phyloP scores from a whole-genome alignment of 768 basidiomycete species.

The Boletus huronensis region DNA sequence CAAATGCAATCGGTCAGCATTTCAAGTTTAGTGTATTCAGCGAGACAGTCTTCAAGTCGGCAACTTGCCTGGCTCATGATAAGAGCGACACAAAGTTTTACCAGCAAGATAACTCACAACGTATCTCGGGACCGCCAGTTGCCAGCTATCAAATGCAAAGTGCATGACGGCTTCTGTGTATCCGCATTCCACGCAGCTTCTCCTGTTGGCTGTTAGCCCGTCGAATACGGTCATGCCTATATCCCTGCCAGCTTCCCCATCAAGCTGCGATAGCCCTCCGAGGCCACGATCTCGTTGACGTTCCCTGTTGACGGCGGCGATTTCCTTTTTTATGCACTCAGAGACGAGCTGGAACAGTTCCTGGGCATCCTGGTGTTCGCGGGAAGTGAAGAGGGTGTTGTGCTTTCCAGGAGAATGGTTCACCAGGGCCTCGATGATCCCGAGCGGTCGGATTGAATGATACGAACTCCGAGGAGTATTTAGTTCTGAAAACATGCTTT shows the following conservation, averaged over 20 bases:
- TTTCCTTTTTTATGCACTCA: constrained; percentile 85
- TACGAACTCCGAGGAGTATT: constrained; percentile 59
- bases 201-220: constrained; percentile 83
- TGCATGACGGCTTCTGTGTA: constrained; percentile 95
- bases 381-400: constrained; percentile 73
- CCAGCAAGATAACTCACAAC: constrained; percentile 42
- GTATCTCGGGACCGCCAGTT: constrained; percentile 66
- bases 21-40: constrained; percentile 87
- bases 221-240: constrained; percentile 77
- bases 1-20: constrained; percentile 89
- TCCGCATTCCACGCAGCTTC: constrained; percentile 85
- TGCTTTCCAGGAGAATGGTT: constrained; percentile 48
- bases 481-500: constrained; percentile 42
- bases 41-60: constrained; percentile 76
- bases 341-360: constrained; percentile 95
- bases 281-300: constrained; percentile 68
- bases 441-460: constrained; percentile 64
- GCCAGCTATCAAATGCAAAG: constrained; percentile 84
- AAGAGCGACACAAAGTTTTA: constrained; percentile 7
- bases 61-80: constrained; percentile 49
- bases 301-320: constrained; percentile 69
- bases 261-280: constrained; percentile 44
- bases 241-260: constrained; percentile 29
- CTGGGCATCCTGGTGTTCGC: constrained; percentile 97
- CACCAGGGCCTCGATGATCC: constrained; percentile 69